These are phyloP conservation scores for Phytopythium boreale DNA, from an alignment of 352 stramenopile species.

Conservation along the genomic window DNA sequence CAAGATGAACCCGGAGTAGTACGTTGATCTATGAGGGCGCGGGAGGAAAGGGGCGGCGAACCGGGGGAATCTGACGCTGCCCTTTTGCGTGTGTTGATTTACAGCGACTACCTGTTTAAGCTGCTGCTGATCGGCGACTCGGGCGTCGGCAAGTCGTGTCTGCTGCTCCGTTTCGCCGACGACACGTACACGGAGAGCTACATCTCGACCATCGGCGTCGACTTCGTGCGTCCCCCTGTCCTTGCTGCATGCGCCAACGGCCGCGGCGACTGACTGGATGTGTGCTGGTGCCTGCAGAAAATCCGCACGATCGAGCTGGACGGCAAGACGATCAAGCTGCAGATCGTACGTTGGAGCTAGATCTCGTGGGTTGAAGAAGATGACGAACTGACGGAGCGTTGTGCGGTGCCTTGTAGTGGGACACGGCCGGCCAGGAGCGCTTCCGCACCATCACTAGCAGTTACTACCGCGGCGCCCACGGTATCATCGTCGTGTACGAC, in stretches of 20 bases:
- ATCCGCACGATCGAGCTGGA: conserved; percentile 99
- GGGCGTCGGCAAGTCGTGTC: conserved; percentile 97
- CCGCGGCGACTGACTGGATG: conserved; percentile 6
- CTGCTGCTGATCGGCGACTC: conserved; percentile 98
- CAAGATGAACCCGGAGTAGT: conserved; percentile 94
- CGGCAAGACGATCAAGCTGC: conserved; percentile 99
- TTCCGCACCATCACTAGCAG: conserved; percentile 99
- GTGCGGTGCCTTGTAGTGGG: conserved; percentile 79
- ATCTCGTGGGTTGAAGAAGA: not conserved
- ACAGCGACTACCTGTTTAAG: conserved; percentile 98
- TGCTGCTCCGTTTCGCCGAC: conserved; percentile 98
- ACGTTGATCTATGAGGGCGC: conserved; percentile 43
- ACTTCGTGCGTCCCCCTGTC: conserved; percentile 93
- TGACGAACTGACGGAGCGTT: not conserved
- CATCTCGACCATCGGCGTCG: conserved; percentile 99
- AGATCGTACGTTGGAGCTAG: conserved; percentile 88
- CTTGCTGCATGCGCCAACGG: not conserved
- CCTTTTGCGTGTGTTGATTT: conserved; percentile 4
- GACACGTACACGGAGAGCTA: conserved; percentile 99
- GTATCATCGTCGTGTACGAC: conserved; percentile 99
- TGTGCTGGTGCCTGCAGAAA: conserved; percentile 75
- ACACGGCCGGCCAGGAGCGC: conserved; percentile 99
- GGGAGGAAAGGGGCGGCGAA: not conserved
- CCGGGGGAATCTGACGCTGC: conserved; percentile 8
- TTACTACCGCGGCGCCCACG: conserved; percentile 99